Percentiles rank a stretch among this genome's conserved stretches.
Evolutionary conservation across 75 land plant genomes (phyloP).

Genomic region (Chamaecyparis obtusa): DNA sequence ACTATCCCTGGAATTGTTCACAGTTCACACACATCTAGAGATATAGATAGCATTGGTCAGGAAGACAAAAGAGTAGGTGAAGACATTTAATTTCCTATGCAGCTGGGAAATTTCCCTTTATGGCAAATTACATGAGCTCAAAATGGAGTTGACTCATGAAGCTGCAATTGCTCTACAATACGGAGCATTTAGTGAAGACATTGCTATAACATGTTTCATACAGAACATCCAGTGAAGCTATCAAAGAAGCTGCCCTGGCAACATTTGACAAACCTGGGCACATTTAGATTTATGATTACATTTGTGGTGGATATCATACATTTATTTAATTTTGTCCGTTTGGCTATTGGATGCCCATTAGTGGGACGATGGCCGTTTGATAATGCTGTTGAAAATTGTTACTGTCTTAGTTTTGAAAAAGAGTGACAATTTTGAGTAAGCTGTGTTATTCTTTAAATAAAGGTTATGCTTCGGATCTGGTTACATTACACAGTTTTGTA

Average conservation of each 20-base stretch:
- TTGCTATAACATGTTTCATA: conserved; percentile 93
- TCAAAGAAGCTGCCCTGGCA: conserved; percentile 96
- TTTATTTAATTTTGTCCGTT: neutral
- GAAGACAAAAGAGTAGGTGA: conserved; percentile 54
- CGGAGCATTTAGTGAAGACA: conserved; percentile 96
- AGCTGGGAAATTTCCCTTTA: conserved; percentile 87
- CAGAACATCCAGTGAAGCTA: conserved; percentile 63
- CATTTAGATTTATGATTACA: conserved; percentile 28
- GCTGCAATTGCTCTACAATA: conserved; percentile 81
- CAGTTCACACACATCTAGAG: conserved; percentile 95
- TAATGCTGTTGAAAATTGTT: neutral
- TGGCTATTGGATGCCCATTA: neutral
- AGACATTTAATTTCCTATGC: conserved; percentile 46
- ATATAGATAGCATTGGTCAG: conserved; percentile 93
- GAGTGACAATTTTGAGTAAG: neutral
- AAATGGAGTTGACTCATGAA: conserved; percentile 34
- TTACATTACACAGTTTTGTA: neutral
- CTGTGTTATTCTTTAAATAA: neutral
- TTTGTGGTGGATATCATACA: neutral
- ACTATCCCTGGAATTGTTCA: conserved; percentile 92
- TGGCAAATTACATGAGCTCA: conserved; percentile 96
- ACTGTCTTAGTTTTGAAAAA: neutral
- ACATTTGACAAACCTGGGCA: conserved; percentile 92
- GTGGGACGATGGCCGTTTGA: neutral
- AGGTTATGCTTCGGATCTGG: neutral